A percentile compares a stretch with the other conserved stretches of the same genome.
Conservation (phyloP, 2,329 filamentous ascomycete species). For the Chaetothyriales sp. region DNA sequence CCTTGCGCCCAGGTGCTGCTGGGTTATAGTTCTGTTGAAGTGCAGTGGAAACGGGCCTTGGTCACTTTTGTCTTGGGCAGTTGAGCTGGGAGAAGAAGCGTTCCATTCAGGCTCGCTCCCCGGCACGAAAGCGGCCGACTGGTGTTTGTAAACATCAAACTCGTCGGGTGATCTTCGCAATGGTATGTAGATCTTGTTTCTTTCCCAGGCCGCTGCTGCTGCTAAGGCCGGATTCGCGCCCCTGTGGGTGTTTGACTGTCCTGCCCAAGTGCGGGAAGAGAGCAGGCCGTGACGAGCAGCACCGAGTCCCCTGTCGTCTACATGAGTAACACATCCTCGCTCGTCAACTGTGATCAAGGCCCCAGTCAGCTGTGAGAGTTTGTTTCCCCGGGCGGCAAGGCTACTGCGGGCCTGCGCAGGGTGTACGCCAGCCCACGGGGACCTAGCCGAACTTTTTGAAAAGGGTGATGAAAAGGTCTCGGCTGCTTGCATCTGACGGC, state of each 20-base stretch:
- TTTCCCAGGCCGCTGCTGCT: not conserved
- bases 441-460: not conserved
- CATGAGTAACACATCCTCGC: not conserved
- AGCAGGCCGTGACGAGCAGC: not conserved
- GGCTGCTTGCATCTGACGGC: not conserved
- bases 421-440: not conserved
- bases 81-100: not conserved
- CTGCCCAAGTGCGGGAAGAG: not conserved
- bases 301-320: not conserved
- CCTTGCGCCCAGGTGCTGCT: no score
- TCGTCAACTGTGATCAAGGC: not conserved
- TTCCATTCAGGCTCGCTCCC: not conserved
- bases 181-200: not conserved
- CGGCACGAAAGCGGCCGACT: not conserved
- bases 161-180: not conserved
- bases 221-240: not conserved
- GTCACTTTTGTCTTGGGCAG: not conserved
- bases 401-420: not conserved
- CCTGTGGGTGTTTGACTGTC: not conserved
- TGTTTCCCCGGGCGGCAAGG: not conserved
- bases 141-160: not conserved
- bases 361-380: not conserved
- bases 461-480: not conserved
- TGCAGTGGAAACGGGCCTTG: not conserved
- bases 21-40: no score